Percentiles rank a stretch among this genome's conserved stretches.
phyloP scores from a whole-genome alignment of 345 rosid species.

The Arabidopsis arenosa region DNA sequence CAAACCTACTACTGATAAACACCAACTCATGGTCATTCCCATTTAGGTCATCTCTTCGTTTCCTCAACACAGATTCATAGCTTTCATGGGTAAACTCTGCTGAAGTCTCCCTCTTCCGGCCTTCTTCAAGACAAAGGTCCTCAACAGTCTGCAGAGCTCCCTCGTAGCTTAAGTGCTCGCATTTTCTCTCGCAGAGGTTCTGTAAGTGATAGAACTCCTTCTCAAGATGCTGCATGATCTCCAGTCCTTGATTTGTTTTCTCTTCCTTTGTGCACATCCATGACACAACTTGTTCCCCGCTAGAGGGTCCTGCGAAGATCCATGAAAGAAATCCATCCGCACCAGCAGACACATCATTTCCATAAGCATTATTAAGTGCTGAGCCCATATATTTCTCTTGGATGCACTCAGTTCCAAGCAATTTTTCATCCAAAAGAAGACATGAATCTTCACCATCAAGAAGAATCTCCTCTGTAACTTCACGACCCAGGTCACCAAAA shows the following conservation, averaged over 20 bases:
- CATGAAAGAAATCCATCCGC: slow-evolving; percentile 71
- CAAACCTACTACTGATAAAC: slow-evolving; percentile 58
- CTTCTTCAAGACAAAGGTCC: slow-evolving; percentile 82
- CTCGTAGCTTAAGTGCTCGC: slow-evolving; percentile 76
- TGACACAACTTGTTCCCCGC: slow-evolving; percentile 65
- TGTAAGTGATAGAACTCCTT: slow-evolving; percentile 80
- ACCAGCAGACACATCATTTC: slow-evolving; percentile 47
- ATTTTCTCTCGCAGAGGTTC: slow-evolving; percentile 83
- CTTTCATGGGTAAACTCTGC: slow-evolving; percentile 58
- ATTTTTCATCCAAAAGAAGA: slow-evolving; percentile 65
- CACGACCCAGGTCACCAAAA: slow-evolving; percentile 43
- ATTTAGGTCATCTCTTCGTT: slow-evolving; percentile 67
- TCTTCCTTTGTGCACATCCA: slow-evolving; percentile 80
- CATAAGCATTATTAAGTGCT: slow-evolving; percentile 44
- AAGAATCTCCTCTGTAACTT: slow-evolving; percentile 66
- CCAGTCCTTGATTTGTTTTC: slow-evolving; percentile 72
- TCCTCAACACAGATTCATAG: slow-evolving; percentile 70
- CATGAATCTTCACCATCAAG: slow-evolving; percentile 64
- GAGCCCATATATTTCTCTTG: slow-evolving; percentile 39
- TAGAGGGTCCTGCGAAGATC: slow-evolving; percentile 81
- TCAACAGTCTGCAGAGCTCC: slow-evolving; percentile 86
- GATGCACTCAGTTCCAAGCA: slow-evolving; percentile 51
- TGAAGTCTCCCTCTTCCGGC: slow-evolving; percentile 72
- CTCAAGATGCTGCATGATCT: slow-evolving; percentile 76
- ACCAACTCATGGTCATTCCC: slow-evolving; percentile 60